Percentiles rank a stretch among this genome's conserved stretches.
Conservation (phyloP, 257 asterid genomes). For the Solanum pimpinellifolium region DNA sequence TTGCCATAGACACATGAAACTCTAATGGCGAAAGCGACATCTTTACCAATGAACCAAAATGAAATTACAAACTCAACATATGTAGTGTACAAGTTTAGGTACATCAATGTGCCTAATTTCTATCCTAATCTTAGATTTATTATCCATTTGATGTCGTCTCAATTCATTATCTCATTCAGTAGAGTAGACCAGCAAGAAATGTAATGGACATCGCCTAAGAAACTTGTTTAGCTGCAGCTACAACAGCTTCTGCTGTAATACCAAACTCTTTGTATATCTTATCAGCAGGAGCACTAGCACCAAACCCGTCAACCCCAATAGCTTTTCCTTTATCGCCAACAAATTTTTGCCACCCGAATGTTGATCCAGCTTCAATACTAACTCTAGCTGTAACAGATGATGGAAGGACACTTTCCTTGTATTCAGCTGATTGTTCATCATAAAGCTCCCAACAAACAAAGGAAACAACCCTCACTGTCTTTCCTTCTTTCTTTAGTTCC, state of each 20-base stretch:
- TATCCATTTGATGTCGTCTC: conserved; percentile 5
- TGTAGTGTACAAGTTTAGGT: conserved; percentile 25
- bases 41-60: background rate
- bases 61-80: conserved; percentile 8
- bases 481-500: conserved; percentile 69
- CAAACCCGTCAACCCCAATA: conserved; percentile 53
- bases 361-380: conserved; percentile 75
- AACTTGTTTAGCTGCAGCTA: conserved; percentile 68
- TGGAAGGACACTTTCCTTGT: conserved; percentile 70
- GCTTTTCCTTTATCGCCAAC: conserved; percentile 65
- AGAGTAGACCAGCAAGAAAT: conserved; percentile 11
- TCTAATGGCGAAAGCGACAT: background rate
- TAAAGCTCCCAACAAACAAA: conserved; percentile 77
- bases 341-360: conserved; percentile 64
- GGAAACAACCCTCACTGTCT: conserved; percentile 67
- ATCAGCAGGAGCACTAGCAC: conserved; percentile 70
- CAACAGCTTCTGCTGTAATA: conserved; percentile 53
- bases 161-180: background rate
- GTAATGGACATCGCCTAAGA: conserved; percentile 13
- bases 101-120: conserved; percentile 17
- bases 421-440: conserved; percentile 55
- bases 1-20: background rate
- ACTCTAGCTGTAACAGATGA: conserved; percentile 52
- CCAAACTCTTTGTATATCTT: conserved; percentile 53
- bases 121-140: conserved; percentile 11